Percentiles rank a stretch among this genome's conserved stretches.
Evolutionary conservation across 1,284 basidiomycete species (phyloP).

Genomic region (Pyrrhoderma lamaoense): DNA sequence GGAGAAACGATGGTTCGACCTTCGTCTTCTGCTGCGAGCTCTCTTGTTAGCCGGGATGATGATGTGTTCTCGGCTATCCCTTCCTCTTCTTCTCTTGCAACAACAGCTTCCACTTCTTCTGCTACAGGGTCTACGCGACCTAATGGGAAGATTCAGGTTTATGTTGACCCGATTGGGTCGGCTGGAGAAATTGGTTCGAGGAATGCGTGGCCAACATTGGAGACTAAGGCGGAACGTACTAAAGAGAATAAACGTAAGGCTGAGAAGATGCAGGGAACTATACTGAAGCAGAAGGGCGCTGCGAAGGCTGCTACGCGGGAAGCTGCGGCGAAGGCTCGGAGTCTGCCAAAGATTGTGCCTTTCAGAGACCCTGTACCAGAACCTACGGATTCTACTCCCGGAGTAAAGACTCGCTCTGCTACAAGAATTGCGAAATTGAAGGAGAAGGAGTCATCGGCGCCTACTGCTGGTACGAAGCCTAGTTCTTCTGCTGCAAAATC

Average conservation of each 20-base stretch:
- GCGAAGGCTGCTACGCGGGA: conserved; percentile 13
- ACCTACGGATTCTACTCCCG: too few species aligned
- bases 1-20: conserved; percentile 4
- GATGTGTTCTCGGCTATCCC: too few species aligned
- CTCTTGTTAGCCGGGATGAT: too few species aligned
- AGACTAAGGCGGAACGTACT: conserved; percentile 62
- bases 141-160: conserved; percentile 57
- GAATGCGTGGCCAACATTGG: conserved; percentile 60
- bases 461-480: too few species aligned
- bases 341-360: conserved; percentile 15
- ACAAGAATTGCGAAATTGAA: too few species aligned
- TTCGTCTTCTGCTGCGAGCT: too few species aligned
- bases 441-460: too few species aligned
- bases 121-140: conserved; percentile 24
- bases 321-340: conserved; percentile 9
- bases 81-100: too few species aligned
- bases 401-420: too few species aligned
- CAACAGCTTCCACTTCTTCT: too few species aligned
- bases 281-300: conserved; percentile 35
- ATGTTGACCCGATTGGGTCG: conserved; percentile 58
- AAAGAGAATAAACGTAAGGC: conserved; percentile 69
- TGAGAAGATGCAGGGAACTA: conserved; percentile 58
- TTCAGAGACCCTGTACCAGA: conserved; percentile 14
- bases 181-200: conserved; percentile 30
- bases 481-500: background rate